A percentile compares a stretch with the other conserved stretches of the same genome.
These are phyloP conservation scores for Rhodamnia argentea DNA, from an alignment of 345 rosid genomes.

Conservation along the genomic window DNA sequence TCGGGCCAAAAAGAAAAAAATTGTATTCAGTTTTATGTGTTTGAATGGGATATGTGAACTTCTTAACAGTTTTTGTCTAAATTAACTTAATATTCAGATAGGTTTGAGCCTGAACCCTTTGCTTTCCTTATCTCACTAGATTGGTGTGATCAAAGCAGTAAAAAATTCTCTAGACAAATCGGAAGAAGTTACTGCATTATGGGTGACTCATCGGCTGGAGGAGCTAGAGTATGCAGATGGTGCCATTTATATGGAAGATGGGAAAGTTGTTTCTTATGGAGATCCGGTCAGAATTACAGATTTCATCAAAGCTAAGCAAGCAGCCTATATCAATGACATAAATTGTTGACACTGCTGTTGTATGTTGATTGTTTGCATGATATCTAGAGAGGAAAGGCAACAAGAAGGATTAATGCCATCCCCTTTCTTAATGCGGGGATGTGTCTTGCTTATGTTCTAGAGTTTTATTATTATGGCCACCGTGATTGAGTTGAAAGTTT, in stretches of 20 bases:
- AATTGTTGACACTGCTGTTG: conserved; percentile 16
- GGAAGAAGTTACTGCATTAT: conserved; percentile 66
- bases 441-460: neutral
- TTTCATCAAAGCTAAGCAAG: conserved; percentile 48
- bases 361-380: neutral
- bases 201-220: conserved; percentile 95
- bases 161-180: conserved; percentile 45
- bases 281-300: conserved; percentile 44
- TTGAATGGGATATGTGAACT: neutral
- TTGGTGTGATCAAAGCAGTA: conserved; percentile 83
- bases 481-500: neutral
- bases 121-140: conserved; percentile 16
- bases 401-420: neutral
- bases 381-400: neutral
- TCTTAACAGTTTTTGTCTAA: neutral
- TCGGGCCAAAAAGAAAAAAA: neutral
- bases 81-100: neutral
- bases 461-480: neutral
- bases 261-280: conserved; percentile 60
- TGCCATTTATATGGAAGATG: conserved; percentile 80
- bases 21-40: neutral
- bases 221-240: conserved; percentile 88
- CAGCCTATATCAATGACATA: conserved; percentile 38
- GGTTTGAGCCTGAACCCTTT: neutral
- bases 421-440: neutral